These are phyloP conservation scores for Monosporozyma aerobia DNA, from an alignment of 805 yeast species.

Conservation along the genomic window DNA sequence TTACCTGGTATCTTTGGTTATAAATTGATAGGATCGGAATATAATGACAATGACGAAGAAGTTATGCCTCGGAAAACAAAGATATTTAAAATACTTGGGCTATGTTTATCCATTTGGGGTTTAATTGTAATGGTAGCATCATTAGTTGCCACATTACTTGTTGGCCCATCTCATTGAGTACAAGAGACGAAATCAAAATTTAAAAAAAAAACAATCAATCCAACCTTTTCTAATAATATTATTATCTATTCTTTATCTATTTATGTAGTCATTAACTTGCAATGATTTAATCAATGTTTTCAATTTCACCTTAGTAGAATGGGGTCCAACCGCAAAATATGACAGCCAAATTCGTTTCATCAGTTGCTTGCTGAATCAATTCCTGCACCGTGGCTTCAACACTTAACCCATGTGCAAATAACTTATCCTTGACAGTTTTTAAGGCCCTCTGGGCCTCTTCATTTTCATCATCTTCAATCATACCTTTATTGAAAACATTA, in stretches of 20 bases:
- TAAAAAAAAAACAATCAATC: neutral
- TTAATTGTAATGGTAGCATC: constrained; percentile 43
- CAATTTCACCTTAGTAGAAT: constrained; percentile 36
- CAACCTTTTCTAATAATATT: neutral
- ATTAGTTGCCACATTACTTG: constrained; percentile 30
- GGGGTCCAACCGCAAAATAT: constrained; percentile 85
- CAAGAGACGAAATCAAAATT: neutral
- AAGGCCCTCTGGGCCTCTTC: constrained; percentile 78
- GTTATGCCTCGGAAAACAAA: constrained; percentile 23
- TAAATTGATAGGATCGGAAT: constrained; percentile 21
- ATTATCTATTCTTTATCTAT: neutral
- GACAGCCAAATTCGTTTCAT: constrained; percentile 54
- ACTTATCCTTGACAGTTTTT: constrained; percentile 58
- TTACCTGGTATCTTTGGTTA: constrained; percentile 73
- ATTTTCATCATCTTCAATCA: constrained; percentile 29
- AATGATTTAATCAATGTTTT: neutral
- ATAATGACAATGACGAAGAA: neutral
- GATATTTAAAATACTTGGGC: constrained; percentile 31
- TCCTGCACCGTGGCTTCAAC: constrained; percentile 80
- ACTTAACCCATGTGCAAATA: constrained; percentile 58
- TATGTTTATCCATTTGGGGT: constrained; percentile 41
- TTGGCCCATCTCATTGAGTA: constrained; percentile 19
- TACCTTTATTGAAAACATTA: neutral
- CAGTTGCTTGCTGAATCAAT: constrained; percentile 67
- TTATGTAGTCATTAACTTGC: neutral